phyloP scores from a whole-genome alignment of 805 yeast genomes.

The Kockiozyma suomiensis region DNA sequence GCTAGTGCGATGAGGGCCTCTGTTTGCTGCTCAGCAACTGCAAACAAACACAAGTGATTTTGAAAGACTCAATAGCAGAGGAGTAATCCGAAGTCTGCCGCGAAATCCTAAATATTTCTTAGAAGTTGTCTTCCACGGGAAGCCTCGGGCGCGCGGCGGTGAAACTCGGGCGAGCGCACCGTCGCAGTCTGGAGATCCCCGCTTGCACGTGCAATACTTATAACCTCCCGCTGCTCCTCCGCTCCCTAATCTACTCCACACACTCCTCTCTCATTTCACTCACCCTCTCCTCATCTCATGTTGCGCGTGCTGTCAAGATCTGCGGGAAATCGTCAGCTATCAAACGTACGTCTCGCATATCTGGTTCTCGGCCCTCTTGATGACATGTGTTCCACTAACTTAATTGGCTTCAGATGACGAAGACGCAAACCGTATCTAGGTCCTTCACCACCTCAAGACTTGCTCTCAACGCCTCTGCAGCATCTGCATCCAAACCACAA shows the following conservation, averaged over 20 bases:
- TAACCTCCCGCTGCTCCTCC: slow-evolving; percentile 2
- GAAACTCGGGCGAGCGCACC: slow-evolving; percentile 11
- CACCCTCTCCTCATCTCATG: background rate
- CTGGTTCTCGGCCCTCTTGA: background rate
- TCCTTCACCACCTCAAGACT: slow-evolving; percentile 13
- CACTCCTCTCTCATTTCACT: background rate
- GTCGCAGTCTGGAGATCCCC: slow-evolving; percentile 2
- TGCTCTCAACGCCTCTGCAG: slow-evolving; percentile 16
- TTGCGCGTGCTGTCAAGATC: background rate
- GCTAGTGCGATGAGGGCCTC: background rate
- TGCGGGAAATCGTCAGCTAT: slow-evolving; percentile 1
- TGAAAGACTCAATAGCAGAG: too few relatives aligned
- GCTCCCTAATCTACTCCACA: background rate
- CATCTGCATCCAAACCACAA: slow-evolving; percentile 16
- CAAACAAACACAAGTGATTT: too few relatives aligned
- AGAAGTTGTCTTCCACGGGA: background rate
- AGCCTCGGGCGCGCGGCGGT: background rate
- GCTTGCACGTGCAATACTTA: slow-evolving; percentile 9
- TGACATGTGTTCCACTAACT: background rate
- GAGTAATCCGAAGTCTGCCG: too few relatives aligned
- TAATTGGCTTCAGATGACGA: slow-evolving; percentile 1
- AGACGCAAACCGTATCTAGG: slow-evolving; percentile 10
- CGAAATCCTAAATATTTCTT: too few relatives aligned
- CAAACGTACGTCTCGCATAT: background rate
- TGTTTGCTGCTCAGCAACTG: too few relatives aligned